Evolutionary conservation across 768 basidiomycete genomes (phyloP).

Genomic region (Trametes cubensis): DNA sequence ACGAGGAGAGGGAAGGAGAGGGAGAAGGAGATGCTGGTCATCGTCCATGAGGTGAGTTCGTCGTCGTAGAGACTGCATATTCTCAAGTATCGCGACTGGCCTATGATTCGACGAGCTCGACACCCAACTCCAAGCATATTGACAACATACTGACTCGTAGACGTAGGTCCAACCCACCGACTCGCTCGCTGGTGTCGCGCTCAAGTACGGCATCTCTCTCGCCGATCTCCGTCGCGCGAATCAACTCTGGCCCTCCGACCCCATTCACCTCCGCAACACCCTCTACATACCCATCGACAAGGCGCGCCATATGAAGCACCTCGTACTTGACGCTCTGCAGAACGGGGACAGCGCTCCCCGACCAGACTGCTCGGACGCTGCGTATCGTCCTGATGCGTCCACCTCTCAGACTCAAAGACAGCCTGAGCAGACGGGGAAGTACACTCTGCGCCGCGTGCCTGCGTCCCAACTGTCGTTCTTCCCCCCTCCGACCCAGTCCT

Average conservation of each 20-base stretch:
- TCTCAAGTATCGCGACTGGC: no score
- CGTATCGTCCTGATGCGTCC: neutral
- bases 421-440: neutral
- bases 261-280: constrained; percentile 82
- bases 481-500: constrained; percentile 27
- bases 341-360: constrained; percentile 7
- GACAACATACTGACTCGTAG: neutral
- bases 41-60: constrained; percentile 56
- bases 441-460: constrained; percentile 35
- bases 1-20: neutral
- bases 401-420: neutral
- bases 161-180: constrained; percentile 70
- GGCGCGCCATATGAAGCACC: constrained; percentile 49
- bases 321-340: constrained; percentile 7
- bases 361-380: neutral
- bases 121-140: neutral
- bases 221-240: constrained; percentile 85
- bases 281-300: constrained; percentile 79
- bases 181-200: constrained; percentile 82
- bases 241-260: constrained; percentile 91
- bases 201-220: constrained; percentile 87
- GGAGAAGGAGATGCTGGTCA: constrained; percentile 51
- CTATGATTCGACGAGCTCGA: neutral
- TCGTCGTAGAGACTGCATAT: no score
- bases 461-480: constrained; percentile 38